Base-by-base conservation (phyloP, 306 rosid species). In the Quillaja saponaria region DNA sequence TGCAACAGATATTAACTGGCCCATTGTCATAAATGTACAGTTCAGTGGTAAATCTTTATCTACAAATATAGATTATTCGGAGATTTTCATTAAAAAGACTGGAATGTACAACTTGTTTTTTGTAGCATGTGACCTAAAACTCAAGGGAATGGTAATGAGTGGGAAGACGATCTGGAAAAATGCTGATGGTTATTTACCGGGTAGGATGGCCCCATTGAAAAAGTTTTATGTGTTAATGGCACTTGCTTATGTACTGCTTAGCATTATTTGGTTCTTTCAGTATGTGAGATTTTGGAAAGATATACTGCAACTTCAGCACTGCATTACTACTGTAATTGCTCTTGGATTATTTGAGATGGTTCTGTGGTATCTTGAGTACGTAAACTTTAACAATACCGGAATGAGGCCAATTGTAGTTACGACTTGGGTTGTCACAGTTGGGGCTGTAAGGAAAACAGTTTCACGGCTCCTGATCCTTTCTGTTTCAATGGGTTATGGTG, bases 401-500 rank as follows among this genome's bases (percentile, higher is more conserved):
- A 79, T 56, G 55, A 79, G 98, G 62, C 96, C 96, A 13, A 68
- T 92, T 71, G 74, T 75, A 7, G 54, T 92, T 74, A 92, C 96
- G 8, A 79, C 95, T 50, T 86, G 87, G 88, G 98, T 92, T 68
- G 96, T 92, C 67, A 92, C 95, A 1, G 57, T 92, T 59, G 96
- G 90, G 68, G 87, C 90, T 64, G 70, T 86, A 44, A 82, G 95
- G 64, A 88, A 88, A 84, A 71, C 95, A 45, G 51, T 92, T 63
- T 77, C 90, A 38, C 86, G 95, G 1, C 82, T 92, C 62, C 95
- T 92, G 63, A 82, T 92, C 46, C 95, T 88, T 51, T 79, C 78
- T 41, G 90, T 92, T 74, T 81, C 96, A 20, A 92, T 92, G 98
- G 98, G 98, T 57, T 92, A 92, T 76, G 96, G 98, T 34, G 98